Evolutionary conservation across 1,284 basidiomycete species (phyloP).

Genomic region (Phenoliferia sp.): DNA sequence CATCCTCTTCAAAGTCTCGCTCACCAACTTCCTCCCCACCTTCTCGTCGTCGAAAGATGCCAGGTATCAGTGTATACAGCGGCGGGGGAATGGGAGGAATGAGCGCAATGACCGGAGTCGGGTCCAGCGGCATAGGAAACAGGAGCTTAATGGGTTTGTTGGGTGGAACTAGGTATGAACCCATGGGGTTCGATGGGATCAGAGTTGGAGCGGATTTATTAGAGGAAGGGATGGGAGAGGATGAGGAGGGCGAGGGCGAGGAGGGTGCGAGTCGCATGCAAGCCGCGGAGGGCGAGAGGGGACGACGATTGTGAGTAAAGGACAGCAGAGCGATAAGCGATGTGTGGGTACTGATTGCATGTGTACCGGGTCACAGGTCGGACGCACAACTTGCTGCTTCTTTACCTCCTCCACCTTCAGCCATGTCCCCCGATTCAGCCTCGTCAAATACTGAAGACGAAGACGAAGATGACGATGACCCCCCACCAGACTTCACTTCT

Average conservation of each 20-base stretch:
- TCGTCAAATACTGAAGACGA: conserved; percentile 15
- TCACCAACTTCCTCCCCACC: neutral
- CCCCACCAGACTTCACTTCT: conserved; percentile 29
- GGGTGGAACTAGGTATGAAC: conserved; percentile 23
- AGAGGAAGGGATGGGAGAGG: conserved; percentile 5
- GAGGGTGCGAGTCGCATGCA: neutral
- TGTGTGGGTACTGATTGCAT: neutral
- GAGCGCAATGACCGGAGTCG: neutral
- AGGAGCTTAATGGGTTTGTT: conserved; percentile 26
- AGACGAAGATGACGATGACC: conserved; percentile 25
- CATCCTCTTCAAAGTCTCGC: neutral
- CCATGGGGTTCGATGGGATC: neutral
- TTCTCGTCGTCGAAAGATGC: neutral
- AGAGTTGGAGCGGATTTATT: conserved; percentile 2
- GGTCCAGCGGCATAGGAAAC: conserved; percentile 12
- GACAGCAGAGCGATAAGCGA: neutral
- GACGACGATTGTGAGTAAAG: neutral
- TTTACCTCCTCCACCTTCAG: conserved; percentile 18
- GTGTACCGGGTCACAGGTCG: neutral
- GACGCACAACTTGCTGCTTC: conserved; percentile 11
- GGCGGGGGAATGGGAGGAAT: neutral
- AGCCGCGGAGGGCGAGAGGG: neutral
- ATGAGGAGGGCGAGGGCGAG: neutral
- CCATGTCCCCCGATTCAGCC: conserved; percentile 5
- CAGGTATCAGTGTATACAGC: neutral